Percentiles rank a stretch among this genome's conserved stretches.
Conservation (phyloP, 345 rosid species). For the Rhodomyrtus tomentosa region DNA sequence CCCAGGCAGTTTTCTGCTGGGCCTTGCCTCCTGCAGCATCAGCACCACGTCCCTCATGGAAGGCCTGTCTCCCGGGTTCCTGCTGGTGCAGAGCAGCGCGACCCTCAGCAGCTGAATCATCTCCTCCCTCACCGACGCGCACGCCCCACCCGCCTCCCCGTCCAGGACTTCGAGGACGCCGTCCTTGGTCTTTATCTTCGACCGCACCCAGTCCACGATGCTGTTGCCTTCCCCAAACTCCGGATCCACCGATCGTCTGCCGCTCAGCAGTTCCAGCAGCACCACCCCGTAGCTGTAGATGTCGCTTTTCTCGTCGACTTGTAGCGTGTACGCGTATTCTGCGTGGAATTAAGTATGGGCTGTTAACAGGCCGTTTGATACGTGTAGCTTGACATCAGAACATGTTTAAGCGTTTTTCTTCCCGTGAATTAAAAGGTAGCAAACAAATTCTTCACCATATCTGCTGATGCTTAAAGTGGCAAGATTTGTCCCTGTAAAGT, state of each 20-base stretch:
- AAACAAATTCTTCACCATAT: neutral
- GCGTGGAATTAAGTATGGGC: neutral
- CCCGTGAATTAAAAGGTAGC: neutral
- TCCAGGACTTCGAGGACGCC: constrained; percentile 46
- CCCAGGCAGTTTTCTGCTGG: constrained; percentile 41
- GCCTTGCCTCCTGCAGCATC: constrained; percentile 91
- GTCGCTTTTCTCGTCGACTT: constrained; percentile 95
- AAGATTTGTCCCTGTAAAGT: neutral
- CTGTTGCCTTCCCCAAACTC: constrained; percentile 91
- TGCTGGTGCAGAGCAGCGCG: constrained; percentile 70
- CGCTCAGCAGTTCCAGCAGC: constrained; percentile 66
- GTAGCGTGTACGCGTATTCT: constrained; percentile 92
- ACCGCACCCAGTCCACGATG: constrained; percentile 91
- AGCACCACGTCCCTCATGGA: constrained; percentile 92
- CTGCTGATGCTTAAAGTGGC: neutral
- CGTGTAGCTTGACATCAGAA: neutral
- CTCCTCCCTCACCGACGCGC: constrained; percentile 64
- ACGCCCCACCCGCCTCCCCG: constrained; percentile 59
- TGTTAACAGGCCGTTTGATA: too few relatives aligned
- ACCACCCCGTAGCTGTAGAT: constrained; percentile 91
- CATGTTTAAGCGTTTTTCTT: neutral
- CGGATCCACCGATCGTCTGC: constrained; percentile 65
- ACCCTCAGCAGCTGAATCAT: constrained; percentile 86
- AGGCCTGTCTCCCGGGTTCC: constrained; percentile 79
- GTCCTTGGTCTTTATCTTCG: constrained; percentile 60